Evolutionary conservation across 2,329 filamentous ascomycete genomes (phyloP).

Genomic region (Aureobasidium mangrovei): DNA sequence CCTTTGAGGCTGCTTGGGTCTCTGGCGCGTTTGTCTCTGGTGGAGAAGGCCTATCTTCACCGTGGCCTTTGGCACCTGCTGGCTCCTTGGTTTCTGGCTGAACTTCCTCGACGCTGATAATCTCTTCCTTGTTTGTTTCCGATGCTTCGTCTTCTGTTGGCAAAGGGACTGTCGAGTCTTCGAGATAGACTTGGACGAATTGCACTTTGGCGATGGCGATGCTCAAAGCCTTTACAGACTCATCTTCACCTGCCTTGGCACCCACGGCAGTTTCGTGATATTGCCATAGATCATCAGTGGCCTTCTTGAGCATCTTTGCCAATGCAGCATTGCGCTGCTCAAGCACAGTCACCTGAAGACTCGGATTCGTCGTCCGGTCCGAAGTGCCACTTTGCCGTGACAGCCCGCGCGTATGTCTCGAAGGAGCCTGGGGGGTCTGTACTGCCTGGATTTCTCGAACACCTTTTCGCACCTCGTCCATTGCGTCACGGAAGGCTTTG

Average conservation of each 20-base stretch:
- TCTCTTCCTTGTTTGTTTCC: conserved; percentile 9
- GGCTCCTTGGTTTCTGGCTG: neutral
- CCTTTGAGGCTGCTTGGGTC: neutral
- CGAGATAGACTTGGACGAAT: conserved; percentile 43
- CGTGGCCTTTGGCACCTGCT: neutral
- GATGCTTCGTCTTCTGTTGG: conserved; percentile 33
- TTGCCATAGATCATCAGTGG: conserved; percentile 54
- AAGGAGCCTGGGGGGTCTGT: conserved; percentile 26
- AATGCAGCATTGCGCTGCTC: conserved; percentile 59
- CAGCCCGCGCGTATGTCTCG: conserved; percentile 19
- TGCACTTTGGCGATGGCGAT: conserved; percentile 43
- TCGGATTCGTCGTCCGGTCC: conserved; percentile 24
- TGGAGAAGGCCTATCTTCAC: neutral
- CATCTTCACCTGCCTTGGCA: conserved; percentile 26
- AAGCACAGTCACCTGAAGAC: conserved; percentile 41
- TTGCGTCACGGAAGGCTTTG: conserved; percentile 69
- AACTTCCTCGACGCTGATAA: conserved; percentile 1
- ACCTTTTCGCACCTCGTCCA: conserved; percentile 71
- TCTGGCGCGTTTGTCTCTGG: neutral
- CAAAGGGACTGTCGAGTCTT: conserved; percentile 37
- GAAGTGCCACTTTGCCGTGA: neutral
- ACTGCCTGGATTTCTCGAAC: conserved; percentile 55
- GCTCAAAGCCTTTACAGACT: conserved; percentile 34
- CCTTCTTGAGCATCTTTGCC: conserved; percentile 58
- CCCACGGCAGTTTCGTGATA: conserved; percentile 44